Base-by-base conservation (phyloP, 2,329 filamentous ascomycete species). In the Stylonectria norvegica region DNA sequence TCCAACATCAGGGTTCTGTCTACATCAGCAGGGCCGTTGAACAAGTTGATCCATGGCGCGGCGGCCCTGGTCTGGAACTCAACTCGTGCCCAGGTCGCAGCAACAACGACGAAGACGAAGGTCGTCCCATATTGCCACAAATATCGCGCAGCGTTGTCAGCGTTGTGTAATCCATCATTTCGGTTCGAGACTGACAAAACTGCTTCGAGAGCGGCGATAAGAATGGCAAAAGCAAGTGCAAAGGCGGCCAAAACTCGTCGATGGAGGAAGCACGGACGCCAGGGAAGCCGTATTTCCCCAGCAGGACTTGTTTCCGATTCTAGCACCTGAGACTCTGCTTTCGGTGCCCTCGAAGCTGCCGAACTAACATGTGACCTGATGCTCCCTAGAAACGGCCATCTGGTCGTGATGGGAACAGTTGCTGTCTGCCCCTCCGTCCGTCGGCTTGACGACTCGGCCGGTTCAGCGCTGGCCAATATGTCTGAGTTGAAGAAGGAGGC, bases 1-100 rank as follows among this genome's bases (percentile, higher is more conserved):
- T 69, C 67, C 15, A 69, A 49, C 28, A 69, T 46, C 23, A 69
- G 44, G 12, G 62, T 64, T 38, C 53, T 52, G 31, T 63, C 55
- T 10, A 57, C 55, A 18, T 53, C 47, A 5, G 50, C 47, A 8
- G 63, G 51, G 2, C 49, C 57, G 14, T 56, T 55, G 5, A 57
- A 48, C 46, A 69, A 50, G 2, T 60, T 60, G 3, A 60, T 43
- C 67, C 67, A 70, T 1, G 67, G 67, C 22, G 66, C 65, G 1
- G 56, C 50, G 8, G 55, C 47, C 28, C 63, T 63, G n/a, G 62
- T 53, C 42, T 69, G 67, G 38, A 62, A 65, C 34, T 69, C 67
- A 8, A 65, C 64, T 12, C 66, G 56, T 8, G 47, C 48, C 64
- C 66, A 69, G 7, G 60, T 23, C 10, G 55, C 58, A 4, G 62